Evolutionary conservation across 805 yeast species (phyloP), one percentile per base, ranked within the genome.

Genomic region (Starmera quercuum): DNA sequence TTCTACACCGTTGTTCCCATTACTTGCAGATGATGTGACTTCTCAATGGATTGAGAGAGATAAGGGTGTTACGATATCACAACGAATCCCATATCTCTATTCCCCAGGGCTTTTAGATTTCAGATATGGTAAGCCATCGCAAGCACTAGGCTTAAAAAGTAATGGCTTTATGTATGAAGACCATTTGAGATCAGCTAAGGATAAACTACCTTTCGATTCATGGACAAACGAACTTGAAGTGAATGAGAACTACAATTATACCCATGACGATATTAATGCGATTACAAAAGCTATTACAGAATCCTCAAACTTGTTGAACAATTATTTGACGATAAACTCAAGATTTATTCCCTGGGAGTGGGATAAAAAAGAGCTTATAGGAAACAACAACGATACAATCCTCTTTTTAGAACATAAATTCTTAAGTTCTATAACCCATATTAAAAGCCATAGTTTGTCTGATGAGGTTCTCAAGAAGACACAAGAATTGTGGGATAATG

Each of bases 51-150:
- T 70, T 30, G 61, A 65, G 20, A 44, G 51, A 13, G 47, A 50
- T 4, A 44, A 40, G 2, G 47, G 57, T 6, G 34, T 49, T 10
- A 37, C 41, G 19, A 11, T 43, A 1, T 37, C 51, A 2, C 36
- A 74, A 46, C 60, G 71, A 29, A 65, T 79, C 7, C 88, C 88
- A 0, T 75, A 71, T 39, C 44, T 79, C 24, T 63, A 67, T 21
- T 71, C 87, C 0, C 72, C 82, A 0, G 40, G 44, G 3, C 33
- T 55, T 5, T 40, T 72, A 16, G 66, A 64, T 41, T 42, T 60
- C 6, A 34, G 54, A 10, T 48, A 49, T 21, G 56, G 54, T 6
- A 44, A 58, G 5, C 50, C 62, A 2, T 59, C 59, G 26, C 49
- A 54, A 42, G 27, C 33, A 17, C 40, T 45, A 15, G 49, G 46